Conservation (phyloP, 768 basidiomycete species). For the Lactarius hatsudake region DNA sequence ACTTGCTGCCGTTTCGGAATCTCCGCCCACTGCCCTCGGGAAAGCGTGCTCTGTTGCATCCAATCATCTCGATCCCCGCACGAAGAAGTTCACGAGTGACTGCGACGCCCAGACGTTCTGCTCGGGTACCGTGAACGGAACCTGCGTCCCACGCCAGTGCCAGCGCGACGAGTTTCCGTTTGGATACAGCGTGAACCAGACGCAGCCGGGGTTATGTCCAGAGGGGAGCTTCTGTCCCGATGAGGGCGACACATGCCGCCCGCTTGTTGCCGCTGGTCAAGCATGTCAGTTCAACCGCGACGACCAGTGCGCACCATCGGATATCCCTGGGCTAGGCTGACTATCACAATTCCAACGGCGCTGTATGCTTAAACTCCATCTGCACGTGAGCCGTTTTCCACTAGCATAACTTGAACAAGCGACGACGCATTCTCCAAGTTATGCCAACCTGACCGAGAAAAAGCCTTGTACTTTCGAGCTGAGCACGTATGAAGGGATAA, state of each 20-base stretch:
- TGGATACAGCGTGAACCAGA: slow-evolving; percentile 14
- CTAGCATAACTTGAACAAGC: slow-evolving; percentile 1
- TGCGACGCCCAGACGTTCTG: slow-evolving; percentile 27
- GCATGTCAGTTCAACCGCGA: slow-evolving; percentile 28
- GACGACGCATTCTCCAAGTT: slow-evolving; percentile 29
- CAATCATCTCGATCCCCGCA: slow-evolving; percentile 25
- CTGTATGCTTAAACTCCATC: slow-evolving; percentile 22
- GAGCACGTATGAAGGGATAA: slow-evolving; percentile 35
- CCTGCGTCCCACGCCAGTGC: slow-evolving; percentile 24
- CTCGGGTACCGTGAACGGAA: slow-evolving; percentile 19
- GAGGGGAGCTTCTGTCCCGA: slow-evolving; percentile 26
- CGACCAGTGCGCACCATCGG: slow-evolving; percentile 24
- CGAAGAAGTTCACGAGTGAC: slow-evolving; percentile 22
- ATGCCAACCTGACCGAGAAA: slow-evolving; percentile 40
- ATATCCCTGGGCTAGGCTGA: slow-evolving; percentile 12
- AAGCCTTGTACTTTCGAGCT: slow-evolving; percentile 42
- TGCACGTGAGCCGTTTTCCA: slow-evolving; percentile 23
- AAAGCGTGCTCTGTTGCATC: slow-evolving; percentile 19
- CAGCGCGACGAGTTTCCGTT: slow-evolving; percentile 25
- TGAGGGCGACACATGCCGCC: slow-evolving; percentile 24
- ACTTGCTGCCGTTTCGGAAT: neutral
- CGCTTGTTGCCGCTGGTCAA: slow-evolving; percentile 18
- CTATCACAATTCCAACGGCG: slow-evolving; percentile 17
- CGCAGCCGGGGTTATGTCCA: slow-evolving; percentile 18
- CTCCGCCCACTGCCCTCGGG: slow-evolving; percentile 9